A percentile compares a stretch with the other conserved stretches of the same genome.
phyloP scores from a whole-genome alignment of 2,329 filamentous ascomycete genomes.

The Penicillium sp. region DNA sequence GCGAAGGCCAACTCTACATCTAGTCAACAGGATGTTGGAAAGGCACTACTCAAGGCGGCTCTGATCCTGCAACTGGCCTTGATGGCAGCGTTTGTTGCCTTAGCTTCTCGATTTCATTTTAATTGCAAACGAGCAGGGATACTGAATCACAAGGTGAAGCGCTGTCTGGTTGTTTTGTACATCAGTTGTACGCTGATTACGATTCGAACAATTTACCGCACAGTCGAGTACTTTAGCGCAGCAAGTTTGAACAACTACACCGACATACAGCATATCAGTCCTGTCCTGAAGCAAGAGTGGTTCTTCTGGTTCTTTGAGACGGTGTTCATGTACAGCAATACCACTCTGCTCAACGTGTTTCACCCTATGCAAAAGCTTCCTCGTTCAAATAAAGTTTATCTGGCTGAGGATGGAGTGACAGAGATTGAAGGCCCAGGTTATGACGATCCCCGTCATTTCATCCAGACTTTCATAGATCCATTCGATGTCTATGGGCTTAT shows the following conservation, averaged over 20 bases:
- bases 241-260: slow-evolving; percentile 35
- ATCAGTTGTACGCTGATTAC: slow-evolving; percentile 47
- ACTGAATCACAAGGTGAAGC: slow-evolving; percentile 45
- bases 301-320: slow-evolving; percentile 59
- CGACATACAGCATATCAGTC: slow-evolving; percentile 34
- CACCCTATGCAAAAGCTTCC: slow-evolving; percentile 55
- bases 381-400: slow-evolving; percentile 51
- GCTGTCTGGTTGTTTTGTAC: slow-evolving; percentile 48
- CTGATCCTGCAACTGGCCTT: slow-evolving; percentile 54
- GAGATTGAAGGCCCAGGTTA: slow-evolving; percentile 54
- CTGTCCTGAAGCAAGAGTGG: slow-evolving; percentile 46
- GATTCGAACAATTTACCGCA: slow-evolving; percentile 50
- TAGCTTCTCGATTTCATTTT: slow-evolving; percentile 50
- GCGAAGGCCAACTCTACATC: slow-evolving; percentile 41
- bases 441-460: slow-evolving; percentile 48
- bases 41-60: slow-evolving; percentile 51
- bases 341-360: slow-evolving; percentile 52
- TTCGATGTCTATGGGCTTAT: slow-evolving; percentile 44
- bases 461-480: slow-evolving; percentile 46
- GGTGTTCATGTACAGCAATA: slow-evolving; percentile 54
- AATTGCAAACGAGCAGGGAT: slow-evolving; percentile 42
- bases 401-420: slow-evolving; percentile 53
- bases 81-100: slow-evolving; percentile 50
- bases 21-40: slow-evolving; percentile 43
- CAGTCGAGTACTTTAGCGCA: slow-evolving; percentile 50